These are phyloP conservation scores for Penicillium lividum DNA, from an alignment of 495 filamentous ascomycete species.

Conservation along the genomic window DNA sequence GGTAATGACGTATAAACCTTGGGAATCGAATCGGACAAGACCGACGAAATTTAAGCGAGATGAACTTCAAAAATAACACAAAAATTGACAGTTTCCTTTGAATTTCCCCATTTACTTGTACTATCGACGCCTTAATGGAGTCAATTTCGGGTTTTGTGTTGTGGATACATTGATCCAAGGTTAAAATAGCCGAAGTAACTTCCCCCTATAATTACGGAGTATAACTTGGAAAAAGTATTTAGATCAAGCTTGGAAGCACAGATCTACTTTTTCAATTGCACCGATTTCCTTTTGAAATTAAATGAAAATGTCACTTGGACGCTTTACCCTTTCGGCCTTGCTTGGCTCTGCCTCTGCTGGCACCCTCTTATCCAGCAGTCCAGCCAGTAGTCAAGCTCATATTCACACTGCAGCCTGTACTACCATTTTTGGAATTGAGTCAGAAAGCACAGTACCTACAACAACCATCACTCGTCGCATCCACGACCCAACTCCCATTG, in stretches of 20 bases:
- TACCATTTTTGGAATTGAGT: not conserved
- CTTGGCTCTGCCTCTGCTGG: not conserved
- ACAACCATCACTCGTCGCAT: constrained; percentile 2
- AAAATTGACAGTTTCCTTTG: not conserved
- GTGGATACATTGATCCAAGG: not conserved
- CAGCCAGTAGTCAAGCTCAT: constrained; percentile 8
- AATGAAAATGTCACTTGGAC: not conserved
- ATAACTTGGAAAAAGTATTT: not conserved
- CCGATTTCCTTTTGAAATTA: not conserved
- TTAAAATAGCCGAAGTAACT: constrained; percentile 9
- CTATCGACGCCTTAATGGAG: constrained; percentile 11
- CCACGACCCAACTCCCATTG: constrained; percentile 6
- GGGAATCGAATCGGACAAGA: constrained; percentile 1
- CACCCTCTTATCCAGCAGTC: not conserved
- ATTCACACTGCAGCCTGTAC: not conserved
- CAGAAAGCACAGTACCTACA: constrained; percentile 7
- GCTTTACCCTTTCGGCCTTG: not conserved
- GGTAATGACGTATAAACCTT: not conserved
- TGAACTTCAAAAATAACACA: not conserved
- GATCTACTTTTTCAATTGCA: no score
- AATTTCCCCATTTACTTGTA: not conserved
- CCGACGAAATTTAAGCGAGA: constrained; percentile 1
- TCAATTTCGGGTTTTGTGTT: not conserved
- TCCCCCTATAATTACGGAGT: constrained; percentile 6
- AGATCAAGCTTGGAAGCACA: not conserved